Base-by-base conservation (phyloP, 495 filamentous ascomycete species). In the Aspergillus taichungensis region DNA sequence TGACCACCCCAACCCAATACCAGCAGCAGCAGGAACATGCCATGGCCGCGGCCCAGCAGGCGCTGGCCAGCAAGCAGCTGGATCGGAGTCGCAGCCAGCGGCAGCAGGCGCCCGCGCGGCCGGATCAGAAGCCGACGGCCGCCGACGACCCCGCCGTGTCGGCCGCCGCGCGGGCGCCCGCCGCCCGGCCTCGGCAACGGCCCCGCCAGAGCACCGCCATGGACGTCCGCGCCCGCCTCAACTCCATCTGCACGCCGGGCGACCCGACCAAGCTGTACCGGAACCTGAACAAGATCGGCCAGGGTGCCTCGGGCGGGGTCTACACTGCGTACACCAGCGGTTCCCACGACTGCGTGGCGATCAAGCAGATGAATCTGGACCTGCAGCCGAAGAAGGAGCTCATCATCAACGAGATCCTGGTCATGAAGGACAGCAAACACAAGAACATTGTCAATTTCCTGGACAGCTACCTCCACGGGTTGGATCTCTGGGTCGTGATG, bases 281-380 rank as follows among this genome's bases (percentile, higher is more conserved):
- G 42, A 84, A 84, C 39, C 74, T 98, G 45, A 90, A 81, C 54
- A 98, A 97, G 67, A 97, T 98, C 57, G 92, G 92, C 7, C 92
- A 98, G 64, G 92, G 92, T 55, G 92, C 92, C 29, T 98, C 92
- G 10, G 92, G 92, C 46, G 92, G 92, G 46, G 92, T 98, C 2
- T 98, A 79, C 56, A 95, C 89, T 8, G 92, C 92, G 1, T 89
- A 91, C 61, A 85, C 95, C 62, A 75, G 76, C 52, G 83, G 78
- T 14, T 83, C 80, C 14, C 92, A 92, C 57, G 79, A 80, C 42
- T 85, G 90, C 52, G 94, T 98, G 43, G 92, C 92, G 14, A 97
- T 98, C 69, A 98, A 98, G 65, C 92, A 98, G 73, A 98, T 98
- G 92, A 97, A 98, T 51, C 70, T 98, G 40, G 92, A 96, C 60